Evolutionary conservation across 352 stramenopile species (phyloP), one percentile per base, ranked within the genome.

Genomic region (Stramenopiles sp.): DNA sequence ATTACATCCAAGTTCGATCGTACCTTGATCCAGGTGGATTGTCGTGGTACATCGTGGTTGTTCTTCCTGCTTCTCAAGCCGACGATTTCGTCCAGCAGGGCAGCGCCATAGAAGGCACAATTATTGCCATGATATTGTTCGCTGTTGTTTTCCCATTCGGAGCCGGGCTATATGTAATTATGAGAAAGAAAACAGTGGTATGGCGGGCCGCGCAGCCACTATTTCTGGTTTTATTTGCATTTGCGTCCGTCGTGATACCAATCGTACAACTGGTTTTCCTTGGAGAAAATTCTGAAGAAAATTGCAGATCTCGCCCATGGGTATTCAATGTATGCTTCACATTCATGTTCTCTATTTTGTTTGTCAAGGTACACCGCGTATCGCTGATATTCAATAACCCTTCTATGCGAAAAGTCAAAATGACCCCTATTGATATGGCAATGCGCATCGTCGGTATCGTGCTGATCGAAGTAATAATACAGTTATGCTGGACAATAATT

Each of bases 331-430:
- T 71, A 27, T 22, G 55, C 22, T 71, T 71, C 55, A 71, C 55
- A 27, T 27, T 71, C 22, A 71, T 71, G 55, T 71, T 71, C 55
- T 71, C 55, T 71, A 27, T 71, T 22, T 27, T 71, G 22, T 71
- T 71, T 71, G 55, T 71, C 22, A 71, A 71, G 27, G 55, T 71
- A 25, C 55, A 71, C 55, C 55, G 55, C 22, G 55, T 71, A 27
- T 71, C 55, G 55, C 55, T 71, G 55, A 71, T 71, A 22, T 71
- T 71, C 55, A 71, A 71, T 27, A 71, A 71, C 55, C 27, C 55
- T 25, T 71, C 55, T 71, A 71, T 71, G 55, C 22, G 27, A 71
- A 71, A 71, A 71, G 55, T 71, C 55, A 71, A 71, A 71, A 71
- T 71, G 55, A 27, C 22, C 22, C 55, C 55, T 22, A 22, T 25